A percentile compares a stretch with the other conserved stretches of the same genome.
These are phyloP conservation scores for Peronospora destructor DNA, from an alignment of 352 stramenopile genomes.

Conservation along the genomic window DNA sequence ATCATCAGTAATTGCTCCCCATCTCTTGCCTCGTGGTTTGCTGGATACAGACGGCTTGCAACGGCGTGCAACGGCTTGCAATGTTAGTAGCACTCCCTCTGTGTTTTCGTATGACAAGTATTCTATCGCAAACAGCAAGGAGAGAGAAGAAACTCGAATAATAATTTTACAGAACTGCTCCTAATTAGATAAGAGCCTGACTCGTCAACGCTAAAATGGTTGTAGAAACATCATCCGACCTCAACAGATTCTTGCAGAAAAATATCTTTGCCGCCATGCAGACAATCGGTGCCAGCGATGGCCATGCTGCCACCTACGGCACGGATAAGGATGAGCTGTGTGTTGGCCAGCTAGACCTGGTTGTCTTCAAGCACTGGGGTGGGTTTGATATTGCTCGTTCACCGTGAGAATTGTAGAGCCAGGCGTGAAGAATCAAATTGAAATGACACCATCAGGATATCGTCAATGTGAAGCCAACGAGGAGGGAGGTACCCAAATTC, in stretches of 20 bases:
- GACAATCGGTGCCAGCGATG: no score
- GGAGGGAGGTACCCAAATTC: conserved; percentile 60
- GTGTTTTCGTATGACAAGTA: conserved; percentile 29
- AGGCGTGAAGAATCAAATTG: conserved; percentile 52
- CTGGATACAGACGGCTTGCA: conserved; percentile 10
- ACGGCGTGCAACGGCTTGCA: no score
- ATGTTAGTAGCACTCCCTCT: no score
- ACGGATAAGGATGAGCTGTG: conserved; percentile 40
- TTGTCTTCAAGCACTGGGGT: conserved; percentile 64
- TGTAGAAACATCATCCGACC: no score
- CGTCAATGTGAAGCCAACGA: conserved; percentile 34
- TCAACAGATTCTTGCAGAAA: no score
- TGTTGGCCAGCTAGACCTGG: conserved; percentile 41
- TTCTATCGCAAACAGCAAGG: conserved; percentile 27
- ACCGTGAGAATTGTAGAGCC: no score
- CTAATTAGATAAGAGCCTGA: no score
- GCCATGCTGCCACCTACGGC: conserved; percentile 22
- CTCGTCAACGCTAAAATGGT: no score
- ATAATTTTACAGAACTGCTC: neutral
- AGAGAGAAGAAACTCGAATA: conserved; percentile 19
- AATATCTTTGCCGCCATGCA: no score
- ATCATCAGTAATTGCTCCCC: conserved; percentile 3
- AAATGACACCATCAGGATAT: conserved; percentile 50
- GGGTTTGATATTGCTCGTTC: conserved; percentile 7
- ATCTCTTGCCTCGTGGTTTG: conserved; percentile 3